Evolutionary conservation across 345 rosid genomes (phyloP).

Genomic region (Theobroma cacao): DNA sequence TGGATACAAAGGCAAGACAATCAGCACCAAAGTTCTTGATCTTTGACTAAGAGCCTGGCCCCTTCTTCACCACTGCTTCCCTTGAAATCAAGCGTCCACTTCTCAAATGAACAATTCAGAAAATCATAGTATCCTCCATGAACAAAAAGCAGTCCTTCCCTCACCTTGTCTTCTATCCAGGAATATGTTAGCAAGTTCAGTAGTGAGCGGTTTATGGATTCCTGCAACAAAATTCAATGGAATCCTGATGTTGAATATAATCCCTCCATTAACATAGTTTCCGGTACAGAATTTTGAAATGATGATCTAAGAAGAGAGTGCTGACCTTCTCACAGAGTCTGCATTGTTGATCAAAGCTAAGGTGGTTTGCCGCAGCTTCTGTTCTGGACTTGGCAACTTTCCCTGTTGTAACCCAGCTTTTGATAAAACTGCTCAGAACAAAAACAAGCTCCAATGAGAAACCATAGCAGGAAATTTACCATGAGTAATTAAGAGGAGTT

Average conservation of each 20-base stretch:
- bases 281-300: background rate
- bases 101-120: conserved; percentile 53
- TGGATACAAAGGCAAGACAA: background rate
- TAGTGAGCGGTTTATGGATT: conserved; percentile 58
- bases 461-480: background rate
- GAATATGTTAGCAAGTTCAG: conserved; percentile 67
- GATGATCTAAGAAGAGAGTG: background rate
- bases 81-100: conserved; percentile 50
- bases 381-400: conserved; percentile 69
- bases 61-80: conserved; percentile 20
- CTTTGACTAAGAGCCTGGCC: conserved; percentile 23
- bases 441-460: conserved; percentile 9
- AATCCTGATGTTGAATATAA: background rate
- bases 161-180: conserved; percentile 65
- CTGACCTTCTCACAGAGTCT: conserved; percentile 83
- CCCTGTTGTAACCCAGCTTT: conserved; percentile 76
- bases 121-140: conserved; percentile 75
- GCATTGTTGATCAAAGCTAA: conserved; percentile 80
- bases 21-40: conserved; percentile 48
- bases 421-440: conserved; percentile 60
- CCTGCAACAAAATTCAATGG: conserved; percentile 36
- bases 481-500: background rate
- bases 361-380: conserved; percentile 53
- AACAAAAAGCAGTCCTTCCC: conserved; percentile 37
- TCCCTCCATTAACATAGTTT: background rate